Evolutionary conservation across 768 basidiomycete species (phyloP), one percentile per base, ranked within the genome.

Genomic region (Erythrobasidium yunnanense): DNA sequence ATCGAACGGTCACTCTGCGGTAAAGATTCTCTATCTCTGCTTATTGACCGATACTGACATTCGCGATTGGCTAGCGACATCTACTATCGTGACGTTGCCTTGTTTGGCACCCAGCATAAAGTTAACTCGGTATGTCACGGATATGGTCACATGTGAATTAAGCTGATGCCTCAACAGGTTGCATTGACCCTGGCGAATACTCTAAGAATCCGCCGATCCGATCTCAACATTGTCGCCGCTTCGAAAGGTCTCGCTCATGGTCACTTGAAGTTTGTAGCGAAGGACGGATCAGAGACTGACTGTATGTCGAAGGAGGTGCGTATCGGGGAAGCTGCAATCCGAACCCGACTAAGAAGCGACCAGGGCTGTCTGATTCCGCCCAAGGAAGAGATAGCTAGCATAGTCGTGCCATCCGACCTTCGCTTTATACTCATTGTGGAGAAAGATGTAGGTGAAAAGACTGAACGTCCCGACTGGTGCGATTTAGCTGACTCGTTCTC

Each of bases 181-280:
- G 83, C 93, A 27, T 91, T 95, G 71, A 88, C 93, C 71, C 77
- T 96, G 15, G 88, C 90, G 0, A 89, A 90, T 0, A 89, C 90
- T 0, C 82, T 92, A 34, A 78, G 80, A 7, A 74, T 90, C 6
- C 79, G 84, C 55, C 80, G 93, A 47, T 81, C 83, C 5, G 87
- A 88, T 71, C 79, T 96, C 58, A 85, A 87, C 72, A 83, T 97
- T 33, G 91, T 88, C 38, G 91, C 92, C 0, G 83, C 90, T 0
- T 83, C 88, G 0, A 96, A 96, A 76, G 93, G 93, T 0, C 82
- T 96, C 20, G 78, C 95, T 45, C 85, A 83, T 57, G 88, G 90
- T 1, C 74, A 70, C 0, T 81, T 93, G 7, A 77, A 80, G 52
- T 78, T 92, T 15, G 29, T 70, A 4, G 71, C 71, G 4, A 45